Percentiles rank a stretch among this genome's conserved stretches.
phyloP scores from a whole-genome alignment of 176 grass and related monocot species.

The Juncus effusus region DNA sequence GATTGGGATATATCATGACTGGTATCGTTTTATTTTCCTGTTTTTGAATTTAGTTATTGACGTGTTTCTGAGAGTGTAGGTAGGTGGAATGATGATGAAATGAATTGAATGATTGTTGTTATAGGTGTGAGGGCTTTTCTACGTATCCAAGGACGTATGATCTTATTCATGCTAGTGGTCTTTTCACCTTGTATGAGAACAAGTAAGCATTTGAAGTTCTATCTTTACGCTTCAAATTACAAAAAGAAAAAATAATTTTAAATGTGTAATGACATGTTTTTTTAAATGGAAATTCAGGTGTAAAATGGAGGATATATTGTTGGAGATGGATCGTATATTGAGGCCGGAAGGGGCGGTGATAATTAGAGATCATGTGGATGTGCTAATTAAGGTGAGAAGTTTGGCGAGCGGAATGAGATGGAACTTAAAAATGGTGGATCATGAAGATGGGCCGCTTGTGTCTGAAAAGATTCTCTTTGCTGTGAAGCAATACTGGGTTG shows the following conservation, averaged over 20 bases:
- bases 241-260: not conserved
- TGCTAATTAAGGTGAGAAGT: slow-evolving; percentile 58
- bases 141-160: slow-evolving; percentile 87
- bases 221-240: slow-evolving; percentile 6
- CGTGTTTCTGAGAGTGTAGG: too few relatives aligned
- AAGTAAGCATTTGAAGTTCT: slow-evolving; percentile 40
- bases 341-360: slow-evolving; percentile 73
- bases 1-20: slow-evolving; percentile 92
- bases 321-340: slow-evolving; percentile 86
- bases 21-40: slow-evolving; percentile 35
- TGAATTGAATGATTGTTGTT: slow-evolving; percentile 2
- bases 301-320: slow-evolving; percentile 63
- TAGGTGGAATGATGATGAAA: not conserved
- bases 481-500: slow-evolving; percentile 79
- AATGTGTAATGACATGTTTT: not conserved
- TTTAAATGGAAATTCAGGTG: slow-evolving; percentile 34
- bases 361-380: slow-evolving; percentile 53
- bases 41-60: slow-evolving; percentile 1
- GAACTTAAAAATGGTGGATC: slow-evolving; percentile 67
- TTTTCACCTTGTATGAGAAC: slow-evolving; percentile 73
- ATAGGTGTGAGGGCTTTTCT: slow-evolving; percentile 87
- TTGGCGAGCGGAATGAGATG: slow-evolving; percentile 70
- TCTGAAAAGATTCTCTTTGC: slow-evolving; percentile 67
- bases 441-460: slow-evolving; percentile 54
- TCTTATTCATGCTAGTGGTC: slow-evolving; percentile 64